Base-by-base conservation (phyloP, 2,329 filamentous ascomycete species). In the Tolypocladium album region DNA sequence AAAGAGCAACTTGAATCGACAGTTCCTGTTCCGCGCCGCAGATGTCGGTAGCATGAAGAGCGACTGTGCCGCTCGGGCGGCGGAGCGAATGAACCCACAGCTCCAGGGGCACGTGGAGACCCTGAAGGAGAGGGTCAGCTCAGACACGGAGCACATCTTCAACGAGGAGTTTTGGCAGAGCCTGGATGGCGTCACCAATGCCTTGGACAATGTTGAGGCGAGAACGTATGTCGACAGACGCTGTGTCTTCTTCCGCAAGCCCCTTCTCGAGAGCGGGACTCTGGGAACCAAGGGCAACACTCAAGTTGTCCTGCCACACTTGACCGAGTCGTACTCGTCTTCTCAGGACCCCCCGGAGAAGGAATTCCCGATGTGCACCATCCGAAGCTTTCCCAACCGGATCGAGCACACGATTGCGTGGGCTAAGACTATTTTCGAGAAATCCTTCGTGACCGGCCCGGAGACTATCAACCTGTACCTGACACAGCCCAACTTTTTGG, bases 321-420 rank as follows among this genome's bases (percentile, higher is more conserved):
- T 97, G 64, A 97, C 94, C 0, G 95, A 99, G 75, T 97, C 94
- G 1, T 99, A 99, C 78, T 97, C 94, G 0, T 82, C 79, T 4
- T 97, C 94, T 24, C 93, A 97, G 72, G 95, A 99, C 72, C 94
- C 94, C 1, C 94, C 94, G 0, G 95, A 99, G 81, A 92, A 97
- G 78, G 96, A 94, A 1, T 97, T 99, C 82, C 94, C 94, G 0
- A 97, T 97, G 92, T 99, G 94, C 75, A 97, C 94, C 6, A 82
- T 99, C 63, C 86, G 90, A 70, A 97, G 92, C 75, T 99, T 99
- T 81, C 94, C 94, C 61, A 99, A 99, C 81, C 88, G 88, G 69
- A 99, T 99, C 68, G 92, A 99, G 77, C 94, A 99, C 75, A 97
- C 94, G 0, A 99, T 99, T 72, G 94, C 94, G 3, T 99, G 94